phyloP scores from a whole-genome alignment of 331 rosid species.

The Acacia pycnantha region DNA sequence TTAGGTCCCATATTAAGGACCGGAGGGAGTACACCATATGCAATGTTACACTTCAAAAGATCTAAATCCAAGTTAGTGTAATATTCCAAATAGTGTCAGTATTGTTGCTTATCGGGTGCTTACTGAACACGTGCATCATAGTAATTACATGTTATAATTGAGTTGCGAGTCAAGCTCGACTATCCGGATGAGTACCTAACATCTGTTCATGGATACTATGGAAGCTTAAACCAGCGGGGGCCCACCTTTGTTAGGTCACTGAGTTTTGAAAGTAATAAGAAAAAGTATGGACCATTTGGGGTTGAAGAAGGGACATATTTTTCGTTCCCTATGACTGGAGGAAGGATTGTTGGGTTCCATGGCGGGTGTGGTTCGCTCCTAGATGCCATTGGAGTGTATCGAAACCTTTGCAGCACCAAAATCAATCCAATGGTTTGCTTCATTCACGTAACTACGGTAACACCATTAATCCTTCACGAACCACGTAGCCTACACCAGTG shows the following conservation, averaged over 20 bases:
- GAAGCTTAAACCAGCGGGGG: constrained; percentile 55
- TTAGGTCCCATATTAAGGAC: no score
- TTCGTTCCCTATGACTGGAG: constrained; percentile 54
- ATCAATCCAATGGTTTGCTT: constrained; percentile 38
- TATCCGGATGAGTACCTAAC: constrained; percentile 69
- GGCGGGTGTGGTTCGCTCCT: constrained; percentile 69
- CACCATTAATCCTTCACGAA: constrained; percentile 26
- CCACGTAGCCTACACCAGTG: constrained; percentile 36
- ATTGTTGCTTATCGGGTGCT: neutral
- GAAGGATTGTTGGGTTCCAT: constrained; percentile 82
- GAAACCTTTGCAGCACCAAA: constrained; percentile 46
- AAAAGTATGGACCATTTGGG: constrained; percentile 74
- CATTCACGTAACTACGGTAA: constrained; percentile 34
- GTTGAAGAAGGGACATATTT: constrained; percentile 61
- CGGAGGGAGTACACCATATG: neutral
- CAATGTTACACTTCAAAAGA: neutral
- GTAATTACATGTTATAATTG: constrained; percentile 1
- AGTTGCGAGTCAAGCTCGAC: constrained; percentile 64
- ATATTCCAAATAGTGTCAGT: neutral
- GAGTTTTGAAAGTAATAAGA: constrained; percentile 62
- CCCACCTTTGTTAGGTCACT: constrained; percentile 54
- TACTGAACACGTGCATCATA: neutral
- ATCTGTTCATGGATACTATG: constrained; percentile 70
- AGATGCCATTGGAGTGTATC: constrained; percentile 74
- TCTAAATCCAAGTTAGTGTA: neutral